These are phyloP conservation scores for Hanseniaspora meyeri DNA, from an alignment of 805 yeast species.

Conservation along the genomic window DNA sequence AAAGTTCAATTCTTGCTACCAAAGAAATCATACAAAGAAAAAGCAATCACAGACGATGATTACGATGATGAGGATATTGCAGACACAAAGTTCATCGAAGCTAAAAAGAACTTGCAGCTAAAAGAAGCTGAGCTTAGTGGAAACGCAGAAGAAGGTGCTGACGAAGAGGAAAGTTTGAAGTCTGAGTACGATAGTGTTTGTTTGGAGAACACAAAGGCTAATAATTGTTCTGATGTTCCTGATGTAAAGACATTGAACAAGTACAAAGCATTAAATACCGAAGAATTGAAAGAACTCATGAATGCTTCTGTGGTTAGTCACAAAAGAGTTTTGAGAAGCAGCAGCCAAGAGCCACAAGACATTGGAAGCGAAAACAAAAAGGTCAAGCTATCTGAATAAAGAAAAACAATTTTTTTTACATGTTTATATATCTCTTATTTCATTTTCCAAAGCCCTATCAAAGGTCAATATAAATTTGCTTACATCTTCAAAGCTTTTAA, in stretches of 20 bases:
- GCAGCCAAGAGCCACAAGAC: not conserved
- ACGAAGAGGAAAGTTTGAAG: not conserved
- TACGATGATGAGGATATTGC: not conserved
- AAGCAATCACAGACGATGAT: not conserved
- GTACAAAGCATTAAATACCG: not conserved
- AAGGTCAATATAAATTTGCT: not conserved
- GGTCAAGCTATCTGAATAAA: not conserved
- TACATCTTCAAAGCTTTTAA: not conserved
- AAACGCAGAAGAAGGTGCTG: not conserved
- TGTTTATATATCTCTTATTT: not conserved
- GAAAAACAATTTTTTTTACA: too few relatives aligned
- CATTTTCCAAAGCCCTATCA: not conserved
- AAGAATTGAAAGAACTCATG: not conserved
- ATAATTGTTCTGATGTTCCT: not conserved
- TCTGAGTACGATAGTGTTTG: not conserved
- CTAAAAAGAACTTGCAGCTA: not conserved
- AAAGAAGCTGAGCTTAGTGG: not conserved
- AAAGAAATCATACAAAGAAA: not conserved
- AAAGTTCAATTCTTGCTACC: not conserved
- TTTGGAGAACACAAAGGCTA: not conserved
- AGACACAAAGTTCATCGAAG: not conserved
- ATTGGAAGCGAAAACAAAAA: not conserved
- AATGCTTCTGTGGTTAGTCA: not conserved
- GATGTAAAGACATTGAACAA: conserved; percentile 2
- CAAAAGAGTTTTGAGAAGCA: not conserved